A percentile compares a stretch with the other conserved stretches of the same genome.
These are phyloP conservation scores for Umbelopsis sp. DNA, from an alignment of 371 early-diverging fungal genomes.

Conservation along the genomic window DNA sequence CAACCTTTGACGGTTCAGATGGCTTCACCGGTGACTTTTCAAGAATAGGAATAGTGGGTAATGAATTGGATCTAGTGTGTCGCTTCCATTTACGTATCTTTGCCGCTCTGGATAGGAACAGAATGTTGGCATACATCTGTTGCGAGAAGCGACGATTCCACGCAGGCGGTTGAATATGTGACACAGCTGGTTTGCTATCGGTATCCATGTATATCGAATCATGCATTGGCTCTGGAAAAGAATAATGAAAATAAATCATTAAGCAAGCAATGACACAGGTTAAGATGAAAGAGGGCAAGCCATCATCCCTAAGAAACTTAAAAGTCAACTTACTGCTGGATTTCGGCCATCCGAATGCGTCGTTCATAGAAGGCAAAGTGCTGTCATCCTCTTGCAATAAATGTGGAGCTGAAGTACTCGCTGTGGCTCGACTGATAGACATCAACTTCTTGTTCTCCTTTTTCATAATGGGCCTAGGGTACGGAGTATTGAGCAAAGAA, in stretches of 20 bases:
- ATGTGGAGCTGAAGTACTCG: conserved; percentile 4
- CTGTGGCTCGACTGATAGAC: neutral
- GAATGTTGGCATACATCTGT: conserved; percentile 16
- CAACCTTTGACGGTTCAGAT: too few species aligned
- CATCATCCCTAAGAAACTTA: too few species aligned
- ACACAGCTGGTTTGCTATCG: neutral
- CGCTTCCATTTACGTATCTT: conserved; percentile 3
- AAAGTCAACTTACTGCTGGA: neutral
- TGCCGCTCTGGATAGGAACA: conserved; percentile 1
- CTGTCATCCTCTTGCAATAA: neutral
- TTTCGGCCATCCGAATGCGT: neutral
- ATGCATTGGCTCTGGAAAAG: conserved; percentile 8
- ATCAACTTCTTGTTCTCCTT: neutral
- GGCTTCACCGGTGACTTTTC: neutral
- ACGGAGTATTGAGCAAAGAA: conserved; percentile 9
- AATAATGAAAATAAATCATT: neutral
- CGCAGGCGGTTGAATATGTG: neutral
- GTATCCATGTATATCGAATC: conserved; percentile 2
- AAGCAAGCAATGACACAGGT: neutral
- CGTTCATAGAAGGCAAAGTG: neutral
- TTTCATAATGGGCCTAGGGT: neutral
- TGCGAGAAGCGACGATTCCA: conserved; percentile 13
- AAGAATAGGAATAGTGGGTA: neutral
- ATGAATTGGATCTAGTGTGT: neutral
- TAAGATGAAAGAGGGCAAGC: neutral